Evolutionary conservation across 257 asterid genomes (phyloP).

Genomic region (Linaria vulgaris): DNA sequence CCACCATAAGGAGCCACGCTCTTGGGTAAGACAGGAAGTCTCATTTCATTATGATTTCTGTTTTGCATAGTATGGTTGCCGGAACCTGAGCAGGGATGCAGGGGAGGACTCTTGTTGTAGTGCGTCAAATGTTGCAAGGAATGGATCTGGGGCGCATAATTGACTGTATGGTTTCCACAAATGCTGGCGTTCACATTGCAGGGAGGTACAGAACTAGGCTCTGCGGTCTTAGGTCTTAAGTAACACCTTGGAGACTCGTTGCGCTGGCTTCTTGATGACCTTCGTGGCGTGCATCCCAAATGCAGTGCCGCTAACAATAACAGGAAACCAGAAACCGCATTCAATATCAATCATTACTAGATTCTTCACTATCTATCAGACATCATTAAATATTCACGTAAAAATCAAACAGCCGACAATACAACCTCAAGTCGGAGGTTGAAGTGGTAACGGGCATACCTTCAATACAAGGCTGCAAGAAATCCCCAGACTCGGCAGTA

Average conservation of each 20-base stretch:
- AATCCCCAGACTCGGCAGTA: constrained; percentile 56
- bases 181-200: constrained; percentile 32
- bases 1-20: constrained; percentile 24
- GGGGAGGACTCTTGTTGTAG: constrained; percentile 24
- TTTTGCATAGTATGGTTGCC: constrained; percentile 18
- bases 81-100: constrained; percentile 21
- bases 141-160: constrained; percentile 36
- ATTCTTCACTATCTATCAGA: too few relatives aligned
- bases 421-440: neutral
- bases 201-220: constrained; percentile 31
- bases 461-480: constrained; percentile 92
- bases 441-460: constrained; percentile 37
- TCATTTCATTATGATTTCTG: constrained; percentile 22
- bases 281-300: constrained; percentile 88
- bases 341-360: neutral
- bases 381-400: neutral
- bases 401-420: neutral
- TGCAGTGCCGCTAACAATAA: constrained; percentile 73
- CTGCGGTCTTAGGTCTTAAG: constrained; percentile 52
- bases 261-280: constrained; percentile 79
- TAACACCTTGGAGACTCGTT: constrained; percentile 58
- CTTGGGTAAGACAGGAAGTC: constrained; percentile 28
- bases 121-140: constrained; percentile 30
- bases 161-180: constrained; percentile 34
- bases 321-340: neutral